phyloP scores from a whole-genome alignment of 495 filamentous ascomycete species.

The Xylaria intraflava region DNA sequence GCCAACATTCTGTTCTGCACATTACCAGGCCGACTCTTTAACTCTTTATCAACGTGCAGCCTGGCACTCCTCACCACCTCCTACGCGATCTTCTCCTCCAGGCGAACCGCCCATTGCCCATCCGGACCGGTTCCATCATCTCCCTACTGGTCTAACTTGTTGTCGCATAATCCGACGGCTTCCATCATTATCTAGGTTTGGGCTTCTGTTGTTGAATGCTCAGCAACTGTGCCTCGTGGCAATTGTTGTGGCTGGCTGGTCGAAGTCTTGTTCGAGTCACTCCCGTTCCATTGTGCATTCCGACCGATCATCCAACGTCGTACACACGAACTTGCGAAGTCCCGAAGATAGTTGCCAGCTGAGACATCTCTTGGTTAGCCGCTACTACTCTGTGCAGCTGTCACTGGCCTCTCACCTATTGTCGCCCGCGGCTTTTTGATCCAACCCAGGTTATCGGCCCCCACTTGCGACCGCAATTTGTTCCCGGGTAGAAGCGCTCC shows the following conservation, averaged over 20 bases:
- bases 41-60: neutral
- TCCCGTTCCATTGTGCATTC: constrained; percentile 20
- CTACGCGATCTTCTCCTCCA: neutral
- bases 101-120: constrained; percentile 6
- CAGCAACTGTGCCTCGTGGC: constrained; percentile 10
- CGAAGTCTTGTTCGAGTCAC: constrained; percentile 15
- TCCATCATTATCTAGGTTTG: constrained; percentile 13
- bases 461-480: constrained; percentile 8
- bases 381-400: constrained; percentile 13
- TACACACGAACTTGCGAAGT: constrained; percentile 17
- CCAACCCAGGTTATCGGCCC: neutral
- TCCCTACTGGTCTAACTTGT: neutral
- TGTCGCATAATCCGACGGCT: constrained; percentile 15
- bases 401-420: constrained; percentile 10
- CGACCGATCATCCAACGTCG: constrained; percentile 19
- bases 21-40: neutral
- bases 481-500: constrained; percentile 39
- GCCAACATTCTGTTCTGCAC: neutral
- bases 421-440: neutral
- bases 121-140: neutral
- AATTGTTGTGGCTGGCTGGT: constrained; percentile 21
- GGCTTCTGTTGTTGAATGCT: constrained; percentile 18
- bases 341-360: constrained; percentile 7
- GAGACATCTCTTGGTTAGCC: constrained; percentile 14
- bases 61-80: neutral